Conservation (phyloP, 1,284 basidiomycete species). For the Flammula alnicola region DNA sequence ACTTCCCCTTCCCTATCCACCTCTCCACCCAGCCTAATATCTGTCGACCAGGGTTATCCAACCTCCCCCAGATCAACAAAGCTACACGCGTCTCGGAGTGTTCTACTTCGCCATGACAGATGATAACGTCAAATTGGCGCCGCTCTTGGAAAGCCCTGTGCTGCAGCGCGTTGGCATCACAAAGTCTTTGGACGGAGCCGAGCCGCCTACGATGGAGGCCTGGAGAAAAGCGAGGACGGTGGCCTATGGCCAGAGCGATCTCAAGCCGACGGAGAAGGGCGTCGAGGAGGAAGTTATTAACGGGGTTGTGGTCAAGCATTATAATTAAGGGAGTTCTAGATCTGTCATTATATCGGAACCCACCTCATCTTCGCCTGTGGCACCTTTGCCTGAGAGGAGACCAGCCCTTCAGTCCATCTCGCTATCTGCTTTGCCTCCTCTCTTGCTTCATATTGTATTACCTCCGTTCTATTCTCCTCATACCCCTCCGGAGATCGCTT, state of each 20-base stretch:
- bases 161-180: constrained; percentile 34
- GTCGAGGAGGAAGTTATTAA: constrained; percentile 51
- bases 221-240: constrained; percentile 40
- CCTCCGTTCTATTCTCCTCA: constrained; percentile 61
- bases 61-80: constrained; percentile 38
- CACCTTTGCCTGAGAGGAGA: constrained; percentile 15
- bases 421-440: constrained; percentile 59
- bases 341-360: constrained; percentile 41
- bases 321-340: constrained; percentile 38
- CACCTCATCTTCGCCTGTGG: constrained; percentile 4
- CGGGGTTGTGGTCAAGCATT: constrained; percentile 56
- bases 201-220: constrained; percentile 40
- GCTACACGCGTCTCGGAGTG: constrained; percentile 34
- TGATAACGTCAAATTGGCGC: constrained; percentile 34
- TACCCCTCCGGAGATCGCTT: constrained; percentile 56
- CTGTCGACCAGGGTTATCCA: constrained; percentile 33
- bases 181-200: constrained; percentile 27
- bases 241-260: constrained; percentile 37
- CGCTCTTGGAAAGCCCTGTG: constrained; percentile 35
- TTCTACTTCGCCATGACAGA: constrained; percentile 39
- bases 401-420: constrained; percentile 28
- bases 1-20: background rate
- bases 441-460: constrained; percentile 60
- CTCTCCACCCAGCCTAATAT: background rate
- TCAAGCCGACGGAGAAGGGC: constrained; percentile 35